These are phyloP conservation scores for Phytophthora kernoviae DNA, from an alignment of 352 stramenopile species.

Conservation along the genomic window DNA sequence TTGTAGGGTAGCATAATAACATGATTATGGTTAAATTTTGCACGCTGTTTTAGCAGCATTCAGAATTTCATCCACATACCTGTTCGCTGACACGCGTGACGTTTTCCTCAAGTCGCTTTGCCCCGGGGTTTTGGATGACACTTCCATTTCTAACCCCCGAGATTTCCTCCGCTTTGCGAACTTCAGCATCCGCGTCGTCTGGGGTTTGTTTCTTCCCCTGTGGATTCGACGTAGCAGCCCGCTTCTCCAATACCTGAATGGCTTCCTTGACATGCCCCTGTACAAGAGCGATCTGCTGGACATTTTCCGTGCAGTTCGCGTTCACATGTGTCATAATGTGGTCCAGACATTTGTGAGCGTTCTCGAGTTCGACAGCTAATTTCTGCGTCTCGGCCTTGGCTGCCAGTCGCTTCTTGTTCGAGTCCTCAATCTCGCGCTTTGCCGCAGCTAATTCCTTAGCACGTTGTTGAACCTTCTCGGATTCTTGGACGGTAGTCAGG, in stretches of 20 bases:
- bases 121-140: constrained; percentile 42
- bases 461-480: constrained; percentile 71
- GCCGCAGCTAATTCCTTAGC: constrained; percentile 66
- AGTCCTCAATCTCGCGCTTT: constrained; percentile 78
- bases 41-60: background rate
- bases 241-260: constrained; percentile 71
- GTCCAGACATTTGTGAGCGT: constrained; percentile 62
- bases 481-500: constrained; percentile 67
- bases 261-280: constrained; percentile 75
- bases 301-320: constrained; percentile 55
- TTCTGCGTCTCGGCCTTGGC: constrained; percentile 85
- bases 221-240: constrained; percentile 27
- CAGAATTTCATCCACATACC: constrained; percentile 34
- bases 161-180: constrained; percentile 51
- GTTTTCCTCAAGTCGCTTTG: constrained; percentile 72
- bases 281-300: constrained; percentile 63
- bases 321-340: constrained; percentile 61
- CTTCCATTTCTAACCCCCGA: constrained; percentile 33
- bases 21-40: constrained; percentile 7
- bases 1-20: background rate
- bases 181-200: constrained; percentile 47
- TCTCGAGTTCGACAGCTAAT: constrained; percentile 74
- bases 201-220: constrained; percentile 25
- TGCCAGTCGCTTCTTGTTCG: constrained; percentile 83
- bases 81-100: constrained; percentile 67